Evolutionary conservation across 108 stramenopile genomes (phyloP).

Genomic region (Seminavis robusta): DNA sequence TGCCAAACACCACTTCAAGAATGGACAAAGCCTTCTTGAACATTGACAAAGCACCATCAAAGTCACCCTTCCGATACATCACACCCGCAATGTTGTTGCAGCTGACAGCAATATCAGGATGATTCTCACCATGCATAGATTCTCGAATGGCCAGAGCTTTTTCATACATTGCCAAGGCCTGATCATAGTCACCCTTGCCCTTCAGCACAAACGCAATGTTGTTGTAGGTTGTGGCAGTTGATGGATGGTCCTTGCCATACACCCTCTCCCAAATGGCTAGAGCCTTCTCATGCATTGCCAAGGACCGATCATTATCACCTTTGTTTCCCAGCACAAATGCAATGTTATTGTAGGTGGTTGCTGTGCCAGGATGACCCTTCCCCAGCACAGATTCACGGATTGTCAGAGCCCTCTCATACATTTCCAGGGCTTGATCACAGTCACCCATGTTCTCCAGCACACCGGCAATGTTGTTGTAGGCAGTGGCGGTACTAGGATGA

Average conservation of each 20-base stretch:
- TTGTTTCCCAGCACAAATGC: conserved; percentile 18
- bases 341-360: conserved; percentile 22
- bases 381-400: background rate
- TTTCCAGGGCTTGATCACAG: conserved; percentile 29
- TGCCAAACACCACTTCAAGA: no score
- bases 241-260: conserved; percentile 17
- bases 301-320: conserved; percentile 6
- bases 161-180: conserved; percentile 13
- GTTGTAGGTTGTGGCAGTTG: conserved; percentile 12
- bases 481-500: conserved; percentile 23
- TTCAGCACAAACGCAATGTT: conserved; percentile 21
- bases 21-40: conserved; percentile 13
- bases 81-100: conserved; percentile 25
- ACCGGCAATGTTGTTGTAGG: conserved; percentile 53
- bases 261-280: conserved; percentile 1
- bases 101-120: conserved; percentile 21
- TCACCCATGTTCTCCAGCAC: conserved; percentile 40
- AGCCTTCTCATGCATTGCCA: conserved; percentile 9
- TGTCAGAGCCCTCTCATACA: conserved; percentile 31
- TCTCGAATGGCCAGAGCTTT: conserved; percentile 13
- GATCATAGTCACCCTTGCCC: conserved; percentile 7
- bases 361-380: conserved; percentile 9
- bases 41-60: conserved; percentile 9
- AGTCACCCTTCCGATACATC: conserved; percentile 3
- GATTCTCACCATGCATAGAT: background rate